Evolutionary conservation across 495 filamentous ascomycete species (phyloP).

Genomic region (Aspergillus avenaceus): DNA sequence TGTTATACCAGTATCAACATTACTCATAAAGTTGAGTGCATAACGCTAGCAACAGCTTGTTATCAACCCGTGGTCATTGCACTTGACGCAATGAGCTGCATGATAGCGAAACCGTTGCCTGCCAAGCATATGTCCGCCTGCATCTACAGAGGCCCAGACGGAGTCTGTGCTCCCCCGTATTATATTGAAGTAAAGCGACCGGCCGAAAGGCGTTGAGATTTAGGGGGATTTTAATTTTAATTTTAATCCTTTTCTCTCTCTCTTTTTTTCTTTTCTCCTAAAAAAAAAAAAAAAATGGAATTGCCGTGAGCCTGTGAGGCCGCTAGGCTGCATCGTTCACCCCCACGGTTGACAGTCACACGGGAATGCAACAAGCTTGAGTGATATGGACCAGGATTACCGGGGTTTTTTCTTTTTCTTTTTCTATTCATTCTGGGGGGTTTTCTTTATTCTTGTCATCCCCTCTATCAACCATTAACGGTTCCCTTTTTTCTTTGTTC

Average conservation of each 20-base stretch:
- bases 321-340: background rate
- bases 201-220: slow-evolving; percentile 5
- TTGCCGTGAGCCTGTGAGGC: background rate
- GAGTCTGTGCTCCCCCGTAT: slow-evolving; percentile 17
- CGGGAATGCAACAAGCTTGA: slow-evolving; percentile 1
- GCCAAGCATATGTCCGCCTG: slow-evolving; percentile 13
- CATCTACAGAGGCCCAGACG: slow-evolving; percentile 12
- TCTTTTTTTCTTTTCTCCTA: too few species aligned
- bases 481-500: background rate
- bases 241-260: background rate
- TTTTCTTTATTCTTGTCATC: background rate
- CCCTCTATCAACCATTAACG: background rate
- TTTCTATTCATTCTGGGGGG: background rate
- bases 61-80: slow-evolving; percentile 4
- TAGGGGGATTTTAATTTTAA: background rate
- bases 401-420: background rate
- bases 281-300: too few species aligned
- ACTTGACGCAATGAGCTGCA: slow-evolving; percentile 12
- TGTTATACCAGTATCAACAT: background rate
- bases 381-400: background rate
- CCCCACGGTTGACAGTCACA: background rate
- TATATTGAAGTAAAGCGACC: slow-evolving; percentile 6
- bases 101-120: slow-evolving; percentile 8
- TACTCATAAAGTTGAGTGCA: background rate
- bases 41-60: background rate